Percentiles rank a stretch among this genome's conserved stretches.
Evolutionary conservation across 139 green algal genomes (phyloP).

Genomic region (Marvania coccoides): DNA sequence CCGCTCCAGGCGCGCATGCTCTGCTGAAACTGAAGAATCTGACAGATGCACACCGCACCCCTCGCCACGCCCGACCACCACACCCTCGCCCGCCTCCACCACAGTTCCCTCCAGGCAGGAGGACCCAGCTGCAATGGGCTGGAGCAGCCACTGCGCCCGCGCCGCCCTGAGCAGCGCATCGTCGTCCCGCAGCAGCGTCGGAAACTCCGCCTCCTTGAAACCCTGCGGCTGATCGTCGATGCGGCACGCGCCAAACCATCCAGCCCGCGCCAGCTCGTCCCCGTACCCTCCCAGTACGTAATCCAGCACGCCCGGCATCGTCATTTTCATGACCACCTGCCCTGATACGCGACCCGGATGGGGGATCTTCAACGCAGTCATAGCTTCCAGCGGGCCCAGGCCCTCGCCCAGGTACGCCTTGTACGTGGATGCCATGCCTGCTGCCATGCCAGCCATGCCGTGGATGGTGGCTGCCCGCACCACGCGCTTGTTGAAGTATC

Average conservation of each 20-base stretch:
- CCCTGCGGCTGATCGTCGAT: constrained; percentile 47
- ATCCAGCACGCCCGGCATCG: constrained; percentile 71
- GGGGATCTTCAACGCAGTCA: constrained; percentile 79
- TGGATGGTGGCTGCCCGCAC: constrained; percentile 76
- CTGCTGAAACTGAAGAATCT: neutral
- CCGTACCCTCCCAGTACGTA: constrained; percentile 82
- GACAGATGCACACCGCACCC: neutral
- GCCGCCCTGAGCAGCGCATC: constrained; percentile 46
- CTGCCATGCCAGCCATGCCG: constrained; percentile 79
- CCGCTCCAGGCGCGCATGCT: constrained; percentile 1
- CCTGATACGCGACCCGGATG: constrained; percentile 81
- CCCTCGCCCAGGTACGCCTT: constrained; percentile 81
- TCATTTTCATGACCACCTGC: constrained; percentile 58
- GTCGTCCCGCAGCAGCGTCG: constrained; percentile 60
- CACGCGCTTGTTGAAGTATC: constrained; percentile 45
- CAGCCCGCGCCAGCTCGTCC: constrained; percentile 15
- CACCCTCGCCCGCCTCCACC: neutral
- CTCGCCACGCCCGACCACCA: neutral
- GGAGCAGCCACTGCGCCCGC: constrained; percentile 67
- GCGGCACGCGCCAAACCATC: constrained; percentile 25
- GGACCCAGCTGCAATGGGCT: constrained; percentile 28
- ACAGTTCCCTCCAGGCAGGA: neutral
- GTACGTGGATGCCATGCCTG: constrained; percentile 89
- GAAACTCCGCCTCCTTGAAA: constrained; percentile 52
- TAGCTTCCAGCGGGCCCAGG: constrained; percentile 59